phyloP scores from a whole-genome alignment of 176 grass and related monocot species.

The Paspalum vaginatum region DNA sequence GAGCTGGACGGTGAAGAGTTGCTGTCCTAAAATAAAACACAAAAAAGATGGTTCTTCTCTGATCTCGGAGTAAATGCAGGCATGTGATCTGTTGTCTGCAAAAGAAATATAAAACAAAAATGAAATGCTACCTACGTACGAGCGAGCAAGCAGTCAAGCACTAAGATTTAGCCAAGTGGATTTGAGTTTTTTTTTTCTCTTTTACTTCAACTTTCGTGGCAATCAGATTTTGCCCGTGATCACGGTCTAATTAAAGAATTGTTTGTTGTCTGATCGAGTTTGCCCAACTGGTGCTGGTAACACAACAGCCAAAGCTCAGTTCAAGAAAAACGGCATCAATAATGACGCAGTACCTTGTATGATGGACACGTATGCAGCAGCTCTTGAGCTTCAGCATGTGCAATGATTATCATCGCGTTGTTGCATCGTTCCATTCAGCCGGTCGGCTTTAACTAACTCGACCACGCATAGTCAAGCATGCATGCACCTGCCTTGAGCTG shows the following conservation, averaged over 20 bases:
- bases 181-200: background rate
- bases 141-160: too few species aligned
- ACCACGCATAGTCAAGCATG: background rate
- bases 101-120: background rate
- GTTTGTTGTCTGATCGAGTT: background rate
- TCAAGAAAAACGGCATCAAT: constrained; percentile 12
- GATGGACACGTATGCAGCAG: constrained; percentile 12
- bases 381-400: constrained; percentile 21
- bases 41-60: constrained; percentile 15
- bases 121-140: background rate
- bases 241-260: too few species aligned
- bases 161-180: constrained; percentile 4
- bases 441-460: constrained; percentile 18
- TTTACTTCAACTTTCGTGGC: background rate
- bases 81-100: constrained; percentile 35
- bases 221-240: background rate
- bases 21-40: constrained; percentile 8
- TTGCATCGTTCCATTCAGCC: background rate
- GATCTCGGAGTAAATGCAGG: constrained; percentile 44
- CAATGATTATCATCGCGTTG: constrained; percentile 19
- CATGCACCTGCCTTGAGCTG: background rate
- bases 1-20: constrained; percentile 33
- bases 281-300: background rate
- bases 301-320: constrained; percentile 5
- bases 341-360: constrained; percentile 16